Evolutionary conservation across 495 filamentous ascomycete species (phyloP).

Genomic region (Beverwykella pulmonaria): DNA sequence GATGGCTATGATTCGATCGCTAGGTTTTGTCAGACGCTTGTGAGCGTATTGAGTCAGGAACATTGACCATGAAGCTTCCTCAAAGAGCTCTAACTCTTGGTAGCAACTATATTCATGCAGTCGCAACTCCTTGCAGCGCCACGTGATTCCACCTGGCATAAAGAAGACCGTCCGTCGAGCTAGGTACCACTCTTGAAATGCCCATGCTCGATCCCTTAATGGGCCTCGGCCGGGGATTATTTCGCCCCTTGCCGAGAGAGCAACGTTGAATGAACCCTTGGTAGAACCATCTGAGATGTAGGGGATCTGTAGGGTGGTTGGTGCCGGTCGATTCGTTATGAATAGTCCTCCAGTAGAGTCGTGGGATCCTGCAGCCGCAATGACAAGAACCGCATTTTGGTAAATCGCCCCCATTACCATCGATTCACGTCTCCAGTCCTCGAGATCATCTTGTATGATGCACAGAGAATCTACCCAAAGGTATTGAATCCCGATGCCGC

Average conservation of each 20-base stretch:
- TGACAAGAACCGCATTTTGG: conserved; percentile 3
- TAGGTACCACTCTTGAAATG: conserved; percentile 12
- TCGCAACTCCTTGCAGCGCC: background rate
- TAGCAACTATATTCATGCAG: background rate
- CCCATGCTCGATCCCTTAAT: conserved; percentile 2
- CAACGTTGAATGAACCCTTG: conserved; percentile 2
- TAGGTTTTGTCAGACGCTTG: background rate
- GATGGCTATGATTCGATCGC: background rate
- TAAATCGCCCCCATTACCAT: conserved; percentile 12
- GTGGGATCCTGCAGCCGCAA: conserved; percentile 3
- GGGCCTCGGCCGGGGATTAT: background rate
- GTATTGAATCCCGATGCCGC: background rate
- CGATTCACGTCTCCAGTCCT: conserved; percentile 15
- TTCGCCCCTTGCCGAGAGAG: background rate
- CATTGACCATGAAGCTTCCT: background rate
- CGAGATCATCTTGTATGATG: conserved; percentile 14
- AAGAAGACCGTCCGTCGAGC: background rate
- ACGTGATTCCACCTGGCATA: conserved; percentile 5
- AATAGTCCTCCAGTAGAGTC: conserved; percentile 4
- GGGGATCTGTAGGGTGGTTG: background rate
- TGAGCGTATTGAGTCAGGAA: background rate
- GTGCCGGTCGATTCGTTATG: background rate
- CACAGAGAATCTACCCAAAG: conserved; percentile 22
- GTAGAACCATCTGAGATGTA: background rate
- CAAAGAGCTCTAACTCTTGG: background rate